A percentile compares a stretch with the other conserved stretches of the same genome.
phyloP scores from a whole-genome alignment of 2,329 filamentous ascomycete genomes.

The Camptophora hylomeconis region DNA sequence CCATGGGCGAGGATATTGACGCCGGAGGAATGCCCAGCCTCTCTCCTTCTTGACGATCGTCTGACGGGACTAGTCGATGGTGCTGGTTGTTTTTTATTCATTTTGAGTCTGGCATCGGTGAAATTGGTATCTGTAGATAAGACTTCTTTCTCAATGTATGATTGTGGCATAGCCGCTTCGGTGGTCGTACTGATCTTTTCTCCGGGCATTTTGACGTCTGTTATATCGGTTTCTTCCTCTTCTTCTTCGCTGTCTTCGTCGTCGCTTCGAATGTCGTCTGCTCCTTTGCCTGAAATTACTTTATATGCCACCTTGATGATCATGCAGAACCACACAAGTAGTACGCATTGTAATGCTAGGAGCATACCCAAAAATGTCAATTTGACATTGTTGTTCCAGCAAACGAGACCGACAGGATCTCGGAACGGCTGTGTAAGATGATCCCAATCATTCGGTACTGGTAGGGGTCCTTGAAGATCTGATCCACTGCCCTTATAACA shows the following conservation, averaged over 20 bases:
- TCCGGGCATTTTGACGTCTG: neutral
- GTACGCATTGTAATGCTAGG: conserved; percentile 64
- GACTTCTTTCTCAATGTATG: conserved; percentile 14
- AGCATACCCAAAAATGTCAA: conserved; percentile 67
- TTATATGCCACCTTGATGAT: conserved; percentile 71
- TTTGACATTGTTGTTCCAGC: conserved; percentile 63
- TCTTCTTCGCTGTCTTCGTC: conserved; percentile 61
- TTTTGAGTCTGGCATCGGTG: conserved; percentile 7
- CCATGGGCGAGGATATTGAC: conserved; percentile 14
- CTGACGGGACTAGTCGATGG: conserved; percentile 8
- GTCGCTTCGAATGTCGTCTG: conserved; percentile 80
- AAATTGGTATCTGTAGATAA: conserved; percentile 12
- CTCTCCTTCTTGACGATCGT: conserved; percentile 8
- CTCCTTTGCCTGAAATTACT: conserved; percentile 61
- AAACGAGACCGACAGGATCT: conserved; percentile 59
- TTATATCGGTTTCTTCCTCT: conserved; percentile 19
- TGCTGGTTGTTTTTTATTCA: conserved; percentile 3
- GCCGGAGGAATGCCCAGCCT: conserved; percentile 14
- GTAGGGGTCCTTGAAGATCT: conserved; percentile 42
- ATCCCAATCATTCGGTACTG: conserved; percentile 37
- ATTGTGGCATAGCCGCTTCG: conserved; percentile 7
- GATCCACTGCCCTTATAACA: conserved; percentile 55
- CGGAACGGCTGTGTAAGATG: conserved; percentile 65
- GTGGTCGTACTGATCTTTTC: conserved; percentile 7
- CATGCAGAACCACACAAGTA: conserved; percentile 78